These are phyloP conservation scores for Ustilago curta DNA, from an alignment of 1,284 basidiomycete genomes.

Conservation along the genomic window DNA sequence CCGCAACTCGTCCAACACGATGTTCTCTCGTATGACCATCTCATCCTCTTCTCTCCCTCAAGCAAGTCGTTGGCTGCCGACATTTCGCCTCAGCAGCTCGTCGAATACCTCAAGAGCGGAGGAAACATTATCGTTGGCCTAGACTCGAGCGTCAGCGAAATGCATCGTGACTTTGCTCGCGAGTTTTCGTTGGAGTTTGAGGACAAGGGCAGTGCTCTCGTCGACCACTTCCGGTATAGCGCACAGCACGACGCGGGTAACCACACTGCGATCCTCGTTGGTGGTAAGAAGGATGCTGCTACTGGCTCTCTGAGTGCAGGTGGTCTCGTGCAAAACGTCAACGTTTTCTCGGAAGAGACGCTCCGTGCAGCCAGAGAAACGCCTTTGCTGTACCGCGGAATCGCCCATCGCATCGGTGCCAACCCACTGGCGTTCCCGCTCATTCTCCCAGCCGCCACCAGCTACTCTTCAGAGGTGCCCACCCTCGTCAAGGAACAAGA, in stretches of 20 bases:
- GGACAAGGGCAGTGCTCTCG: slow-evolving; percentile 69
- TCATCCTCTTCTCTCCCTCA: slow-evolving; percentile 56
- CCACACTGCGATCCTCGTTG: slow-evolving; percentile 58
- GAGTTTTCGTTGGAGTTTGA: slow-evolving; percentile 74
- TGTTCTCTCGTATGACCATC: slow-evolving; percentile 62
- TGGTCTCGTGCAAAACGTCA: slow-evolving; percentile 62
- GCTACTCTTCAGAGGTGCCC: slow-evolving; percentile 76
- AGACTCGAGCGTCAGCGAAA: slow-evolving; percentile 74
- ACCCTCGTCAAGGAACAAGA: slow-evolving; percentile 66
- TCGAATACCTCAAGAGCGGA: slow-evolving; percentile 76
- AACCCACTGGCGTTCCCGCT: slow-evolving; percentile 88
- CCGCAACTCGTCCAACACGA: slow-evolving; percentile 55
- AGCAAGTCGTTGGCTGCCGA: slow-evolving; percentile 76
- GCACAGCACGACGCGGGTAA: slow-evolving; percentile 45
- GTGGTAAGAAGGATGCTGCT: slow-evolving; percentile 18
- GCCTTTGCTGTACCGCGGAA: slow-evolving; percentile 79
- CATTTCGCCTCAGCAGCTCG: slow-evolving; percentile 84
- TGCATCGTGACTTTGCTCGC: slow-evolving; percentile 72
- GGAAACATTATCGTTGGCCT: slow-evolving; percentile 88
- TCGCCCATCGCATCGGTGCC: slow-evolving; percentile 78
- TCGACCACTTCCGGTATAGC: slow-evolving; percentile 71
- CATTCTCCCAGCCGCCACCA: slow-evolving; percentile 76
- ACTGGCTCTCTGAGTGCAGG: slow-evolving; percentile 22
- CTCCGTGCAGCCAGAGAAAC: slow-evolving; percentile 72
- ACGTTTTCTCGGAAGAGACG: slow-evolving; percentile 65